Conservation (phyloP, 768 basidiomycete genomes). For the Pleurotus djamor region DNA sequence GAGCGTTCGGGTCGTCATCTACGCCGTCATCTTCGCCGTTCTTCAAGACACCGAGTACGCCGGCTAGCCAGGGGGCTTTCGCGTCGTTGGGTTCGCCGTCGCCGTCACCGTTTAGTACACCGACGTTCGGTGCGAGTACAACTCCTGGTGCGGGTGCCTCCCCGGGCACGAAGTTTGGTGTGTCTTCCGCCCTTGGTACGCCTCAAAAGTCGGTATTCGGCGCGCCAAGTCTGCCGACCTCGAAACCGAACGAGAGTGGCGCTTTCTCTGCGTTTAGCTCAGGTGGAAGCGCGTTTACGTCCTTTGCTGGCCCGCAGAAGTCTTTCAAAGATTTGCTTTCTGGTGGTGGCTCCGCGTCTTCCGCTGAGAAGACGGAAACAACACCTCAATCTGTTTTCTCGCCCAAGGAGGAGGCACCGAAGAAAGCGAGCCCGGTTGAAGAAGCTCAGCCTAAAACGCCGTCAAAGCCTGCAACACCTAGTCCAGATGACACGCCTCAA, state of each 20-base stretch:
- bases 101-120: slow-evolving; percentile 16
- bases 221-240: too few relatives aligned
- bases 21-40: slow-evolving; percentile 50
- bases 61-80: slow-evolving; percentile 35
- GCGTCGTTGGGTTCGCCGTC: slow-evolving; percentile 7
- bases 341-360: slow-evolving; percentile 29
- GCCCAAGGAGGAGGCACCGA: background rate
- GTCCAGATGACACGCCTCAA: background rate
- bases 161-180: slow-evolving; percentile 32
- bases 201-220: too few relatives aligned
- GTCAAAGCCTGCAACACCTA: too few relatives aligned
- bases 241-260: slow-evolving; percentile 7
- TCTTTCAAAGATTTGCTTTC: slow-evolving; percentile 65
- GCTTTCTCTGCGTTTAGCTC: slow-evolving; percentile 7
- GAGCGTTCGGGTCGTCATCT: slow-evolving; percentile 42
- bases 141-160: slow-evolving; percentile 20
- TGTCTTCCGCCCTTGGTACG: slow-evolving; percentile 27
- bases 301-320: slow-evolving; percentile 30
- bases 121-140: slow-evolving; percentile 36
- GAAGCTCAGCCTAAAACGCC: too few relatives aligned
- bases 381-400: background rate
- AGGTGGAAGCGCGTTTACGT: background rate
- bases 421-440: too few relatives aligned
- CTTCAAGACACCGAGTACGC: slow-evolving; percentile 36
- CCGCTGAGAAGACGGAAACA: slow-evolving; percentile 14